phyloP scores from a whole-genome alignment of 176 grass and related monocot species.

The Oryza punctata region DNA sequence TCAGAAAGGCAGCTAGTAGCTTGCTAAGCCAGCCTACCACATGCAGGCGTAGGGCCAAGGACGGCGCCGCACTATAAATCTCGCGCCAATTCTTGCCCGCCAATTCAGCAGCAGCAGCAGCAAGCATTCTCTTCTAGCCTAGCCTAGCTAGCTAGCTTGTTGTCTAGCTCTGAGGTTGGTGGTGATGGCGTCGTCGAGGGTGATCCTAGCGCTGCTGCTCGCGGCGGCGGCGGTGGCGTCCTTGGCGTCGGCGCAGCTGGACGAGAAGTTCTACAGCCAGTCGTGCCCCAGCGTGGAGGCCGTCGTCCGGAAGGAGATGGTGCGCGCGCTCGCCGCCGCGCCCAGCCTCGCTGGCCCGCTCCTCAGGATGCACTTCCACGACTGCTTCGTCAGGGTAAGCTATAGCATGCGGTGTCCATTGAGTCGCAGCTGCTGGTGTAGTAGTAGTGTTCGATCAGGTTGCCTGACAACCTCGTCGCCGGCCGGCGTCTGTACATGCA shows the following conservation, averaged over 20 bases:
- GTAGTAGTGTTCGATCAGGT: background rate
- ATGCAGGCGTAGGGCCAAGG: background rate
- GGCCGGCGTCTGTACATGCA: background rate
- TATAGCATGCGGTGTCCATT: background rate
- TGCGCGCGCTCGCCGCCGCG: constrained; percentile 42
- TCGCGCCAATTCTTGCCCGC: background rate
- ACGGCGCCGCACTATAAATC: constrained; percentile 43
- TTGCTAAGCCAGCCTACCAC: constrained; percentile 28
- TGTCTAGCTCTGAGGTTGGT: background rate
- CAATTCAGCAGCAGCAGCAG: constrained; percentile 45
- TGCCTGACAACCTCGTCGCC: background rate
- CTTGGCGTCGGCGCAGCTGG: constrained; percentile 42
- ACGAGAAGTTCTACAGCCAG: constrained; percentile 57
- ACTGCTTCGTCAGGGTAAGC: constrained; percentile 91
- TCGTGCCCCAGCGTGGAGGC: constrained; percentile 62
- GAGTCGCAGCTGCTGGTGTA: no score
- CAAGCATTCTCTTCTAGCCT: background rate
- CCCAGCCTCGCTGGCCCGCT: constrained; percentile 84
- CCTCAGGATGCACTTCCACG: constrained; percentile 92
- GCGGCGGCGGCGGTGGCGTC: background rate
- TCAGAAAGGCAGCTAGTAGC: background rate
- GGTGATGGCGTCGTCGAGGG: constrained; percentile 36
- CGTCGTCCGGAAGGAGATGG: constrained; percentile 57
- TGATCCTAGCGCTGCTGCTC: constrained; percentile 26
- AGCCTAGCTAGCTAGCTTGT: background rate